phyloP scores from a whole-genome alignment of 2,329 filamentous ascomycete genomes.

The Amesomyces nigricolor region DNA sequence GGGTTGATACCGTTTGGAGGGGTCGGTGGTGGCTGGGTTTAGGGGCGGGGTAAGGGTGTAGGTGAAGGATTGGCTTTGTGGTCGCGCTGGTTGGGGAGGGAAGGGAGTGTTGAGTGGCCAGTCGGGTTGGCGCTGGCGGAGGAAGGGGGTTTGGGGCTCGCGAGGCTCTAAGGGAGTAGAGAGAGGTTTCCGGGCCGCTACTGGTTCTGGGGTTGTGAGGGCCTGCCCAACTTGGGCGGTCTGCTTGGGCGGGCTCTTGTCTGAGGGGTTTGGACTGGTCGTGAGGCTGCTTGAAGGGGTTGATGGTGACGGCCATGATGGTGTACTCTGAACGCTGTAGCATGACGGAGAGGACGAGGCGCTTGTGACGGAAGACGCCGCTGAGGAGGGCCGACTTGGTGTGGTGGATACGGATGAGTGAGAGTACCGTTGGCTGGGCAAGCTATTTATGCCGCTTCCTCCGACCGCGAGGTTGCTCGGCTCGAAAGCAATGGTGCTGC shows the following conservation, averaged over 20 bases:
- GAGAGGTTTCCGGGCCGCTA: not conserved
- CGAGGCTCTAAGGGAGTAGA: not conserved
- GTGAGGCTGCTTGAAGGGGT: not conserved
- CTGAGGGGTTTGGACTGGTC: conserved; percentile 5
- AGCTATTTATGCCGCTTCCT: not conserved
- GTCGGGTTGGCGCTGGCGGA: conserved; percentile 3
- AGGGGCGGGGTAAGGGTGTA: not conserved
- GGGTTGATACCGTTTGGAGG: not conserved
- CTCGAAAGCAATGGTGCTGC: not conserved
- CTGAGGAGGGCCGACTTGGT: conserved; percentile 7
- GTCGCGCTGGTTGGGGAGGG: not conserved
- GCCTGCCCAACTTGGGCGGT: not conserved
- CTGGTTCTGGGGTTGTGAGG: not conserved
- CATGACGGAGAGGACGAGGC: conserved; percentile 5
- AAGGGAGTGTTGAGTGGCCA: not conserved
- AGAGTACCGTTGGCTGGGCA: conserved; percentile 1
- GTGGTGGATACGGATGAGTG: not conserved
- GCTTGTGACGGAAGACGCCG: conserved; percentile 1
- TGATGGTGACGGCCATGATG: conserved; percentile 6
- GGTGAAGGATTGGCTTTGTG: not conserved
- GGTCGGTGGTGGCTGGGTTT: not conserved
- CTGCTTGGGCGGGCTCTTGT: conserved; percentile 5
- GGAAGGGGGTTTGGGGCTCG: conserved; percentile 9
- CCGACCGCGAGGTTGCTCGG: not conserved
- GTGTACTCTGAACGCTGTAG: conserved; percentile 15